phyloP scores from a whole-genome alignment of 352 stramenopile species.

The Blastocystis sp. region DNA sequence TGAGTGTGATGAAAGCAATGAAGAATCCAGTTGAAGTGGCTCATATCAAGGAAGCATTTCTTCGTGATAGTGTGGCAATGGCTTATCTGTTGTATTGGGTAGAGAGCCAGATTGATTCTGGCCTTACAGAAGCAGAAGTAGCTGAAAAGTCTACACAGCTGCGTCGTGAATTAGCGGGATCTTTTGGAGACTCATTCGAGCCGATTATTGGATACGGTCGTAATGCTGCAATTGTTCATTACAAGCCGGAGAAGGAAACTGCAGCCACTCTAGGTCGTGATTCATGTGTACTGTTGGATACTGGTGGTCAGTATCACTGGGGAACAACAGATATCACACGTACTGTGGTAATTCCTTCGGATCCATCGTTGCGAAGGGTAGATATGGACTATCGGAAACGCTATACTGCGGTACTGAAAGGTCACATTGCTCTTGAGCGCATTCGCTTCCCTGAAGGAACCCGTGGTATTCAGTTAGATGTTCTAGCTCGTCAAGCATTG shows the following conservation, averaged over 20 bases:
- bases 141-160: slow-evolving; percentile 85
- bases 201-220: slow-evolving; percentile 91
- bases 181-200: slow-evolving; percentile 89
- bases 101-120: slow-evolving; percentile 71
- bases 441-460: slow-evolving; percentile 81
- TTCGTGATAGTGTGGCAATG: slow-evolving; percentile 89
- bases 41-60: slow-evolving; percentile 87
- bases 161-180: slow-evolving; percentile 79
- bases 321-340: slow-evolving; percentile 98
- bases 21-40: slow-evolving; percentile 91
- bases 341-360: slow-evolving; percentile 83
- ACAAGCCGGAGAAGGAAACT: slow-evolving; percentile 78
- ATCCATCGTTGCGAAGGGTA: not conserved
- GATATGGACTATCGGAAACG: not conserved
- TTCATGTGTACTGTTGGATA: slow-evolving; percentile 96
- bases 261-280: slow-evolving; percentile 83
- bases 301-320: slow-evolving; percentile 89
- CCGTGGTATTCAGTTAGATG: slow-evolving; percentile 79
- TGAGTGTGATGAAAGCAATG: slow-evolving; percentile 80
- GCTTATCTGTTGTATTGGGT: slow-evolving; percentile 86
- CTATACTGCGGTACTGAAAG: slow-evolving; percentile 94
- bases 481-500: slow-evolving; percentile 87
- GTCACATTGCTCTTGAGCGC: slow-evolving; percentile 89
- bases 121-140: slow-evolving; percentile 79
- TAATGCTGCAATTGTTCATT: slow-evolving; percentile 88